These are phyloP conservation scores for Wickerhamiella brachini DNA, from an alignment of 805 yeast genomes.

Conservation along the genomic window DNA sequence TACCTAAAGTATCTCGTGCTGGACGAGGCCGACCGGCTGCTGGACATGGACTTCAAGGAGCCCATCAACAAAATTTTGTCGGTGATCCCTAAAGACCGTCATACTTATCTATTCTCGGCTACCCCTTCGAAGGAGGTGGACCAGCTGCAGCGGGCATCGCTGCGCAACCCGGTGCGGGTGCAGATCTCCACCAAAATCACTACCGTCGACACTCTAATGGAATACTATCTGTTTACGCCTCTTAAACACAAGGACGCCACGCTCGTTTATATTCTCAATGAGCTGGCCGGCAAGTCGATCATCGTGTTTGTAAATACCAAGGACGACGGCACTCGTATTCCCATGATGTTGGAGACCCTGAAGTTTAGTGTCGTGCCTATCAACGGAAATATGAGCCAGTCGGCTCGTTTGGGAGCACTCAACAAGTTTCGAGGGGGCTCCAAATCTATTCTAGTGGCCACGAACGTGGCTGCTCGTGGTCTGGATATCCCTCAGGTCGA, in stretches of 20 bases:
- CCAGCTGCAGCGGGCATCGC: constrained; percentile 84
- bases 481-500: constrained; percentile 92
- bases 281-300: constrained; percentile 68
- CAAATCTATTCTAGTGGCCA: constrained; percentile 60
- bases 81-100: constrained; percentile 64
- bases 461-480: constrained; percentile 97
- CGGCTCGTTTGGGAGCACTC: constrained; percentile 64
- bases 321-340: constrained; percentile 86
- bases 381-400: constrained; percentile 92
- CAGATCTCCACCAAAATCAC: constrained; percentile 81
- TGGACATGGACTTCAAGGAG: constrained; percentile 95
- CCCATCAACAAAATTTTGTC: constrained; percentile 76
- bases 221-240: constrained; percentile 79
- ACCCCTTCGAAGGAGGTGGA: constrained; percentile 94
- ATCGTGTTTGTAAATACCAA: constrained; percentile 90
- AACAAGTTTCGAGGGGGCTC: constrained; percentile 38
- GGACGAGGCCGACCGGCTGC: constrained; percentile 93
- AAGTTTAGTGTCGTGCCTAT: constrained; percentile 86
- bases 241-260: constrained; percentile 86
- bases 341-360: constrained; percentile 61
- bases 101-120: constrained; percentile 86
- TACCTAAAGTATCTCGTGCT: constrained; percentile 71
- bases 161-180: constrained; percentile 76
- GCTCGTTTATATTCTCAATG: constrained; percentile 69
- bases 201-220: constrained; percentile 88